These are phyloP conservation scores for Fragosphaeria purpurea DNA, from an alignment of 2,329 filamentous ascomycete genomes.

Conservation along the genomic window DNA sequence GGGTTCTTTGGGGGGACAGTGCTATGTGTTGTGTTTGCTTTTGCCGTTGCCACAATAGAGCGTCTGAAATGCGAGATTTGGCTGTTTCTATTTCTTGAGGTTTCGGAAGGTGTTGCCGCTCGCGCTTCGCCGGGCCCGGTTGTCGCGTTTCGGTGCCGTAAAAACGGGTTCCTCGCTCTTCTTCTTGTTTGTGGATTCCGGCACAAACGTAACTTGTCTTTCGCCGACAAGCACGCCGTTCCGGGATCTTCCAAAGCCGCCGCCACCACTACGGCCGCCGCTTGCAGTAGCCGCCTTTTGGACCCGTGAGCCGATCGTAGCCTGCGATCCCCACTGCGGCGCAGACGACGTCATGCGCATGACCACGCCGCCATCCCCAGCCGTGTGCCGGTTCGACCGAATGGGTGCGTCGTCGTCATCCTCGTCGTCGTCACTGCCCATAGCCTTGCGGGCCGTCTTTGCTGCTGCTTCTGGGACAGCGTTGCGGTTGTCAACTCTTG, in stretches of 20 bases:
- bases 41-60: too few species aligned
- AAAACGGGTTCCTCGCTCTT: constrained; percentile 19
- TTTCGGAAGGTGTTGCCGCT: constrained; percentile 66
- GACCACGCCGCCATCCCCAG: constrained; percentile 23
- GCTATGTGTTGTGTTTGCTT: too few species aligned
- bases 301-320: constrained; percentile 44
- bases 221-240: constrained; percentile 47
- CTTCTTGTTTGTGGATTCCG: constrained; percentile 44
- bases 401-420: constrained; percentile 23
- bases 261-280: constrained; percentile 26
- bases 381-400: not conserved
- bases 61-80: too few species aligned
- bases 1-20: too few species aligned
- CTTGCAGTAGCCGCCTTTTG: constrained; percentile 29
- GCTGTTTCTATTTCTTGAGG: constrained; percentile 27
- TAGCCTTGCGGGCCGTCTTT: constrained; percentile 33
- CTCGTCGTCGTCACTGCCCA: constrained; percentile 25
- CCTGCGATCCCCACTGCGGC: constrained; percentile 48
- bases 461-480: constrained; percentile 32
- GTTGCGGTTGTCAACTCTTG: constrained; percentile 35
- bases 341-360: constrained; percentile 63
- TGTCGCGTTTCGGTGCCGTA: constrained; percentile 24
- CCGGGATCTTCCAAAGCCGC: constrained; percentile 15
- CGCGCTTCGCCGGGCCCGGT: constrained; percentile 52
- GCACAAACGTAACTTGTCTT: constrained; percentile 64